Base-by-base conservation (phyloP, 2,329 filamentous ascomycete genomes). In the Penicillium sp. region DNA sequence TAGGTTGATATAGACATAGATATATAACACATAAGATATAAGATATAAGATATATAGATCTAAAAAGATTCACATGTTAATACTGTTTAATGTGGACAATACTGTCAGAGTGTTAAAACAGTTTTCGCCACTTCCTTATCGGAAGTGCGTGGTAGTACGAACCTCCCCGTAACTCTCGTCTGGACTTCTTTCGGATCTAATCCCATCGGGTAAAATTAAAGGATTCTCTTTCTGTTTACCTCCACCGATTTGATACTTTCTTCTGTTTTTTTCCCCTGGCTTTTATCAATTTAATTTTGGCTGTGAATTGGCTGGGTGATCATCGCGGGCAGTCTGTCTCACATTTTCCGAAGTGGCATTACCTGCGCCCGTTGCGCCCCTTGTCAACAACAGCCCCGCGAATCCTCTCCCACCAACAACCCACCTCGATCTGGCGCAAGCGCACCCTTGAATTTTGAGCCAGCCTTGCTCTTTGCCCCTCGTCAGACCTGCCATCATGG, bases 401-500 rank as follows among this genome's bases (percentile, higher is more conserved):
- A 66, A 64, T 63, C 60, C 58, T 61, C 60, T 63, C 62, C 60
- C 58, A 58, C 61, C 57, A 57, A 58, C 54, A 57, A 55, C 59
- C 58, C 48, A 49, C 49, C 45, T 43, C 49, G 49, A 48, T 35
- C 51, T 58, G 55, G 51, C 50, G 59, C 58, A 58, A 53, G 53
- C 50, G 50, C 53, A 51, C 56, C 41, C 48, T 53, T 44, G 49
- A 47, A 57, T 44, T 60, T 63, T 62, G 57, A 59, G 57, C 55
- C 50, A 54, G 43, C 59, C 49, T 45, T 41, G 55, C 55, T 50
- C 47, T 52, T 44, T 62, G 57, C 45, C 45, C 45, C 55, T 47
- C 41, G 49, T 53, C 59, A 56, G 57, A 63, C 53, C 58, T 69
- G 68, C 72, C 75, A 80, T 66, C 73, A 86, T 86, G 80, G 81